Percentiles rank a stretch among this genome's conserved stretches.
phyloP scores from a whole-genome alignment of 2,329 filamentous ascomycete genomes.

The Diaporthe longicolla region DNA sequence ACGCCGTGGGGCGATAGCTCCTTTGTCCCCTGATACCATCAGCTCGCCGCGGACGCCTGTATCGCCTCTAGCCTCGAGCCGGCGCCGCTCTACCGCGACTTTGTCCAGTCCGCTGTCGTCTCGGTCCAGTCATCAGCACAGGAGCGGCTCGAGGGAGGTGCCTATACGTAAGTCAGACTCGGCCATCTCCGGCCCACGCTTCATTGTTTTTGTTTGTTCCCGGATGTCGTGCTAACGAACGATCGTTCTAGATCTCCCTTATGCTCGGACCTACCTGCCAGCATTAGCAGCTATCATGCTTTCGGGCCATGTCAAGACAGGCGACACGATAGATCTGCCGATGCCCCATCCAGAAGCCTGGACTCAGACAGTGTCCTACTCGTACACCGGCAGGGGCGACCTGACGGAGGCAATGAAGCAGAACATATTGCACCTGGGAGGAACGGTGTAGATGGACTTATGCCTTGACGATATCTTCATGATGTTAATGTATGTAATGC shows the following conservation, averaged over 20 bases:
- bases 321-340: slow-evolving; percentile 70
- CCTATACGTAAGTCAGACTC: slow-evolving; percentile 61
- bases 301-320: slow-evolving; percentile 64
- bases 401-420: slow-evolving; percentile 62
- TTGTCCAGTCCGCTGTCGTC: slow-evolving; percentile 43
- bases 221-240: slow-evolving; percentile 12
- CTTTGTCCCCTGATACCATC: slow-evolving; percentile 37
- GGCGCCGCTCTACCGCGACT: slow-evolving; percentile 36
- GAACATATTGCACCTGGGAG: slow-evolving; percentile 70
- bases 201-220: not conserved
- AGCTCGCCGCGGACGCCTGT: slow-evolving; percentile 25
- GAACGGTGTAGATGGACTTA: slow-evolving; percentile 54
- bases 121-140: slow-evolving; percentile 39
- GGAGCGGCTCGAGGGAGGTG: slow-evolving; percentile 50
- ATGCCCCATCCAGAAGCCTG: slow-evolving; percentile 70
- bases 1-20: slow-evolving; percentile 36
- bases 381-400: slow-evolving; percentile 66
- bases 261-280: slow-evolving; percentile 65
- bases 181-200: not conserved
- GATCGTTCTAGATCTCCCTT: slow-evolving; percentile 58
- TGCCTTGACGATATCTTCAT: not conserved
- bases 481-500: slow-evolving; percentile 1
- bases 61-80: slow-evolving; percentile 31
- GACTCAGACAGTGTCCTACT: slow-evolving; percentile 67
- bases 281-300: slow-evolving; percentile 68